Percentiles rank a stretch among this genome's conserved stretches.
These are phyloP conservation scores for Leishmania tropica DNA, from an alignment of 208 protist genomes.

Conservation along the genomic window DNA sequence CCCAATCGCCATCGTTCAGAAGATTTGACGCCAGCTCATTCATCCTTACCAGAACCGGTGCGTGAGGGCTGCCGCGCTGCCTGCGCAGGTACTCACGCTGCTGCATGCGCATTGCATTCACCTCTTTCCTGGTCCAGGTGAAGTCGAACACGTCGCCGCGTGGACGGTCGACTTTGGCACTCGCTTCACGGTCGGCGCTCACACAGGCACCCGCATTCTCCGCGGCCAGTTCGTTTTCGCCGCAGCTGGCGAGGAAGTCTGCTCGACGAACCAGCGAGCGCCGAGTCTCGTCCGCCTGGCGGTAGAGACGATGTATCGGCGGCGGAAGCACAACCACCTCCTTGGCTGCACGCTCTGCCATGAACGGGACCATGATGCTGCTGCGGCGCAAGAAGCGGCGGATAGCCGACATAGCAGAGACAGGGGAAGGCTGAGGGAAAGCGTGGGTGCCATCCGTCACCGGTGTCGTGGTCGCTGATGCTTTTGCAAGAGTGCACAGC, in stretches of 20 bases:
- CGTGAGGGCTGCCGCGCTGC: slow-evolving; percentile 21
- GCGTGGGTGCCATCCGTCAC: background rate
- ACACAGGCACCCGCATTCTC: background rate
- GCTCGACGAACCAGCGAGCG: background rate
- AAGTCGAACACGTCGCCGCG: slow-evolving; percentile 25
- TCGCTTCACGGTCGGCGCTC: background rate
- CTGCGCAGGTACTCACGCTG: slow-evolving; percentile 14
- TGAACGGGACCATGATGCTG: slow-evolving; percentile 13
- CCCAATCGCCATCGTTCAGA: slow-evolving; percentile 9
- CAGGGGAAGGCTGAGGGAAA: background rate
- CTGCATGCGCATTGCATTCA: slow-evolving; percentile 2
- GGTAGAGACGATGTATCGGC: slow-evolving; percentile 25
- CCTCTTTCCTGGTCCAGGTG: slow-evolving; percentile 1
- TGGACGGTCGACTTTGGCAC: background rate
- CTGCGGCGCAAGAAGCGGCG: slow-evolving; percentile 18
- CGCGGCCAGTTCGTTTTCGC: background rate
- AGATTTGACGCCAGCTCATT: background rate
- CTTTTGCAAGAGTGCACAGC: background rate
- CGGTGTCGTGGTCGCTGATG: background rate
- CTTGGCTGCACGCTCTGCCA: slow-evolving; percentile 14
- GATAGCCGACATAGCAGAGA: slow-evolving; percentile 5
- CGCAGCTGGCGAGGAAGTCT: background rate
- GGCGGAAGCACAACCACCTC: slow-evolving; percentile 17
- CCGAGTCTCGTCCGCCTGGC: background rate
- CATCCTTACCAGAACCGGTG: slow-evolving; percentile 15